phyloP scores from a whole-genome alignment of 768 basidiomycete genomes.

The Suillus alpinus region DNA sequence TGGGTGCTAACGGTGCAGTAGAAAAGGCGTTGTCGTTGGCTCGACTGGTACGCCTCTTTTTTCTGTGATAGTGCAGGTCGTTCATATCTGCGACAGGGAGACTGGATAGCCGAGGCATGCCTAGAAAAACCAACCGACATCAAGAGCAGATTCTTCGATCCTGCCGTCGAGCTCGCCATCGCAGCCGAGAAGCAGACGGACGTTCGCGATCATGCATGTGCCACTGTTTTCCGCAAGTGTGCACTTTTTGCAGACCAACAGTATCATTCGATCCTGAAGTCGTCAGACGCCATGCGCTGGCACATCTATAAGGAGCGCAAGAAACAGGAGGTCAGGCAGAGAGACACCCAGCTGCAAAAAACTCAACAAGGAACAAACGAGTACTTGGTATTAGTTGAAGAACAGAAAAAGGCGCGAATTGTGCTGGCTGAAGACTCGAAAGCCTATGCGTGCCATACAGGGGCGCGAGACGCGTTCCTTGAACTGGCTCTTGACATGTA shows the following conservation, averaged over 20 bases:
- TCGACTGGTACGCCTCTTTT: slow-evolving; percentile 51
- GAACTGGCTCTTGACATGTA: slow-evolving; percentile 82
- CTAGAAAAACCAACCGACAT: slow-evolving; percentile 77
- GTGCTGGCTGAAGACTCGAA: slow-evolving; percentile 54
- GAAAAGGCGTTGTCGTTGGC: slow-evolving; percentile 51
- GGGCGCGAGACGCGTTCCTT: slow-evolving; percentile 60
- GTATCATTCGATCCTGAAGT: slow-evolving; percentile 66
- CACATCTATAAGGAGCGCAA: slow-evolving; percentile 75
- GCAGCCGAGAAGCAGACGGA: slow-evolving; percentile 21
- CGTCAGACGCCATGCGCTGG: slow-evolving; percentile 67
- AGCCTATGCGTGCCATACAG: slow-evolving; percentile 38
- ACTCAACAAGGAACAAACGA: slow-evolving; percentile 17
- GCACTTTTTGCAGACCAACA: slow-evolving; percentile 90
- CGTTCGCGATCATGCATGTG: slow-evolving; percentile 32
- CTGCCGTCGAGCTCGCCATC: slow-evolving; percentile 44
- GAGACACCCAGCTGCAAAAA: slow-evolving; percentile 36
- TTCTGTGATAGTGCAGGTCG: background rate
- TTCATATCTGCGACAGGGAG: slow-evolving; percentile 52
- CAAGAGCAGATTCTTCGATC: slow-evolving; percentile 63
- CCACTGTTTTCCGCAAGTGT: slow-evolving; percentile 72
- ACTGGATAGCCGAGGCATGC: slow-evolving; percentile 88
- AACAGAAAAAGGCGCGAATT: slow-evolving; percentile 41
- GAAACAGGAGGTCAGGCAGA: slow-evolving; percentile 59
- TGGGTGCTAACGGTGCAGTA: slow-evolving; percentile 9
- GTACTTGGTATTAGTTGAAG: slow-evolving; percentile 32